phyloP scores from a whole-genome alignment of 352 stramenopile genomes.

The Achlya hypogyna region DNA sequence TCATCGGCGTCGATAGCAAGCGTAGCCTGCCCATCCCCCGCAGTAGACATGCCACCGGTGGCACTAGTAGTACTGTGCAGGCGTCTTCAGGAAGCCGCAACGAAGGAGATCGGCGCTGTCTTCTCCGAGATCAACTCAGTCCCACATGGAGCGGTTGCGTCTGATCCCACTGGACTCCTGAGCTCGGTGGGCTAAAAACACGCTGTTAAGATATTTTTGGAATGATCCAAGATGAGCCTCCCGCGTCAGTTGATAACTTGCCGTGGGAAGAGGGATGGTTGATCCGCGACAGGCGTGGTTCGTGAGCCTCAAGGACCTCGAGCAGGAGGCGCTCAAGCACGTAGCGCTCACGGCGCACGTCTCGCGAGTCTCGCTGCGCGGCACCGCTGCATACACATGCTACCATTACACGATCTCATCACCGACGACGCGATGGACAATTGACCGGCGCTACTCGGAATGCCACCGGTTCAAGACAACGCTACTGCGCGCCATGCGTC shows the following conservation, averaged over 20 bases:
- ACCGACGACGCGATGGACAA: neutral
- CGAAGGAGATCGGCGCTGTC: no score
- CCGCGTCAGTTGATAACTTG: neutral
- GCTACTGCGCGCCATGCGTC: neutral
- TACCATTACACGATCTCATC: slow-evolving; percentile 19
- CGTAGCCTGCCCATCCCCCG: no score
- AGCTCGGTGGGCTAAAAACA: no score
- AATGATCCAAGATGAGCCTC: no score
- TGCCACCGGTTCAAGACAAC: slow-evolving; percentile 7
- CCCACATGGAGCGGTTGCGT: no score
- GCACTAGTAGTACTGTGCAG: no score
- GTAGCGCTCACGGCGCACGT: slow-evolving; percentile 8
- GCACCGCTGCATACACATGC: neutral
- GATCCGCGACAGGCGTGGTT: slow-evolving; percentile 12
- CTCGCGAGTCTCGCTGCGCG: neutral
- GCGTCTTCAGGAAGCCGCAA: no score
- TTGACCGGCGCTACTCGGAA: slow-evolving; percentile 18
- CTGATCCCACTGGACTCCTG: no score
- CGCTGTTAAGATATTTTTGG: neutral
- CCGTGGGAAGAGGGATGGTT: neutral
- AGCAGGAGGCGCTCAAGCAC: slow-evolving; percentile 9
- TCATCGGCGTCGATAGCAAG: no score
- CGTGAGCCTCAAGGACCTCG: neutral
- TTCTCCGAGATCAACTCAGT: no score
- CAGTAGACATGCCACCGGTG: no score